These are phyloP conservation scores for Paecilomyces fulvus DNA, from an alignment of 2,329 filamentous ascomycete species.

Conservation along the genomic window DNA sequence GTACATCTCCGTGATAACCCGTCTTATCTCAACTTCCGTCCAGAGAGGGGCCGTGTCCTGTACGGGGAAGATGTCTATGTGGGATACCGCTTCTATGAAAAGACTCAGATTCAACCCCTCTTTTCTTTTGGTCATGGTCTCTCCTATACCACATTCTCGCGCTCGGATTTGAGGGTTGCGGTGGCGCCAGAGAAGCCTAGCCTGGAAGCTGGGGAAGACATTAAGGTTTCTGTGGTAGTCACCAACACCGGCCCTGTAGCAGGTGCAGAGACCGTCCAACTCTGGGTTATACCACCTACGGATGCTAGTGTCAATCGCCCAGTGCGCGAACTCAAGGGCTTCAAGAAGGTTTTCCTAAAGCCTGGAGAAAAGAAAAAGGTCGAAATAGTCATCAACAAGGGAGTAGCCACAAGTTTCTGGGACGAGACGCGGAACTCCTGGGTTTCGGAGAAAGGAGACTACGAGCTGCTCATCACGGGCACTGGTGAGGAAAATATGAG, in stretches of 20 bases:
- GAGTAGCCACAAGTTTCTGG: conserved; percentile 62
- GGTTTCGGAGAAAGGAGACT: conserved; percentile 58
- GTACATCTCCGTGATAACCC: conserved; percentile 60
- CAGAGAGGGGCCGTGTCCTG: conserved; percentile 60
- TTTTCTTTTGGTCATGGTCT: conserved; percentile 77
- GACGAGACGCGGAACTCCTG: conserved; percentile 59
- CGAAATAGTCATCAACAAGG: conserved; percentile 49
- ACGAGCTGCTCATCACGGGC: conserved; percentile 54
- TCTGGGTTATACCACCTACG: conserved; percentile 41
- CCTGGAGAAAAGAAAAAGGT: conserved; percentile 52
- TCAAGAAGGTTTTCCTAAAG: conserved; percentile 54
- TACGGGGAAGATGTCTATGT: conserved; percentile 77
- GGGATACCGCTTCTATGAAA: conserved; percentile 75
- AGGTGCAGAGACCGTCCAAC: conserved; percentile 49
- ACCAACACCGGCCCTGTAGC: conserved; percentile 47
- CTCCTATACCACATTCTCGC: conserved; percentile 63
- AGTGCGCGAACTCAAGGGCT: conserved; percentile 57
- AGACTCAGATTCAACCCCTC: conserved; percentile 53
- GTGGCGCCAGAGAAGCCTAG: conserved; percentile 18
- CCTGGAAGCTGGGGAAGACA: conserved; percentile 38
- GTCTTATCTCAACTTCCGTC: conserved; percentile 64
- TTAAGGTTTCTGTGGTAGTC: conserved; percentile 40
- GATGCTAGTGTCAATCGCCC: conserved; percentile 48
- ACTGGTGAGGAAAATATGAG: conserved; percentile 46
- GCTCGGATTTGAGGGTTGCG: conserved; percentile 38